A percentile compares a stretch with the other conserved stretches of the same genome.
These are phyloP conservation scores for Saccharomyces kudriavzevii DNA, from an alignment of 805 yeast species.

Conservation along the genomic window DNA sequence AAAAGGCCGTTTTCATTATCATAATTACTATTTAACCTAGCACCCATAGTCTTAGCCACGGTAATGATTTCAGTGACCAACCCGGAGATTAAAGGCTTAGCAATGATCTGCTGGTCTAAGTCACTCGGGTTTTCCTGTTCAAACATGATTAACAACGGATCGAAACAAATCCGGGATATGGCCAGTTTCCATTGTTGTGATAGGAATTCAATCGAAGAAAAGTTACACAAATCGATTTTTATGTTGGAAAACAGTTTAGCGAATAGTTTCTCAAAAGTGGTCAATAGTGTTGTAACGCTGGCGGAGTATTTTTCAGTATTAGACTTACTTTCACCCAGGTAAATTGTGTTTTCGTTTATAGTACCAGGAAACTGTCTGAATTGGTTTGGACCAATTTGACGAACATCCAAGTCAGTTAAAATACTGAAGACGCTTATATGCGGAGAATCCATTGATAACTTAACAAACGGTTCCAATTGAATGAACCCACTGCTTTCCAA, in stretches of 20 bases:
- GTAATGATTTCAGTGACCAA: slow-evolving; percentile 65
- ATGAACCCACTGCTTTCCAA: slow-evolving; percentile 67
- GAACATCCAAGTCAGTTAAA: slow-evolving; percentile 54
- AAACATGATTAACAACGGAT: slow-evolving; percentile 65
- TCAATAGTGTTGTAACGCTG: slow-evolving; percentile 14
- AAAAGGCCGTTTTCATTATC: slow-evolving; percentile 58
- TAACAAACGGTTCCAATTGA: slow-evolving; percentile 62
- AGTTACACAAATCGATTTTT: slow-evolving; percentile 33
- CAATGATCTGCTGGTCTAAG: slow-evolving; percentile 59
- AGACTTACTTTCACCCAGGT: slow-evolving; percentile 33
- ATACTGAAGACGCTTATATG: slow-evolving; percentile 42
- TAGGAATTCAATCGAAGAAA: slow-evolving; percentile 41
- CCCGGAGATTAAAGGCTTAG: slow-evolving; percentile 80
- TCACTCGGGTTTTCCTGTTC: slow-evolving; percentile 59
- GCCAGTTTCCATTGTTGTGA: slow-evolving; percentile 83
- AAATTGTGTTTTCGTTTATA: slow-evolving; percentile 35
- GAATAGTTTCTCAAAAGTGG: slow-evolving; percentile 27
- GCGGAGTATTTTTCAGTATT: slow-evolving; percentile 15
- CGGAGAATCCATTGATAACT: slow-evolving; percentile 35
- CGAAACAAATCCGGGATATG: slow-evolving; percentile 67
- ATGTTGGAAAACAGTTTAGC: slow-evolving; percentile 26
- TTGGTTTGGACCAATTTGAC: slow-evolving; percentile 31
- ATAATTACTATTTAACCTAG: slow-evolving; percentile 52
- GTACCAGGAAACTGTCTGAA: slow-evolving; percentile 25
- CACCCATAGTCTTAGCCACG: slow-evolving; percentile 69